A percentile compares a stretch with the other conserved stretches of the same genome.
Conservation (phyloP, 106 monocot species). For the Platanthera zijinensis region DNA sequence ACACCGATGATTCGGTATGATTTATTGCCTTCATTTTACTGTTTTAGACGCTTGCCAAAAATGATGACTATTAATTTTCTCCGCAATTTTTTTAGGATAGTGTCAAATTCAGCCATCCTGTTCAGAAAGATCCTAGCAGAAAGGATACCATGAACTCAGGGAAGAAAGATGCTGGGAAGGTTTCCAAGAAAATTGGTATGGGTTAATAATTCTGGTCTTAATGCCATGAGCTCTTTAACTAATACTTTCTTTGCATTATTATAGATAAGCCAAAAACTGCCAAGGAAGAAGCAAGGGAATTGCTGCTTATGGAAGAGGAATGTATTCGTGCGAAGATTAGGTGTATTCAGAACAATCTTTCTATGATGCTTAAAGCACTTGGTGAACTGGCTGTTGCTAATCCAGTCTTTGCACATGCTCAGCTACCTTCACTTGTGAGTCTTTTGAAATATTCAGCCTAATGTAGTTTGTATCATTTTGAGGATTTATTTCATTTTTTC, state of each 20-base stretch:
- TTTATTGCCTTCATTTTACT: slow-evolving; percentile 2
- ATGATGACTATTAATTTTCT: not conserved
- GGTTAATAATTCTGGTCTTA: not conserved
- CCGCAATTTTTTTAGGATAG: slow-evolving; percentile 32
- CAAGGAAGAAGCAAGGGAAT: slow-evolving; percentile 92
- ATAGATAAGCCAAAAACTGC: slow-evolving; percentile 65
- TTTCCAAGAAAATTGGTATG: slow-evolving; percentile 59
- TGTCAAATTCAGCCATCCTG: slow-evolving; percentile 11
- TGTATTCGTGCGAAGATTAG: slow-evolving; percentile 63
- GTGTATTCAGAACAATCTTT: slow-evolving; percentile 55
- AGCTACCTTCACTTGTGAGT: slow-evolving; percentile 78
- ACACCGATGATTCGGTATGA: slow-evolving; percentile 49
- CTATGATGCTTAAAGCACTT: slow-evolving; percentile 68
- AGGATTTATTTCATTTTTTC: not conserved
- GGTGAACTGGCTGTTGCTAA: slow-evolving; percentile 79
- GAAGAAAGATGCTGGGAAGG: slow-evolving; percentile 59
- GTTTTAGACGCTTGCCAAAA: not conserved
- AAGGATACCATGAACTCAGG: slow-evolving; percentile 38
- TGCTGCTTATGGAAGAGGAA: slow-evolving; percentile 70
- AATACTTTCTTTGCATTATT: slow-evolving; percentile 7
- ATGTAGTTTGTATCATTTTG: not conserved
- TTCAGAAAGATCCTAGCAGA: slow-evolving; percentile 35
- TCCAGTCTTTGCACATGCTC: slow-evolving; percentile 82
- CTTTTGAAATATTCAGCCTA: not conserved
- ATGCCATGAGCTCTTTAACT: not conserved